A percentile compares a stretch with the other conserved stretches of the same genome.
phyloP scores from a whole-genome alignment of 805 yeast species.

The Ogataea pignaliae region DNA sequence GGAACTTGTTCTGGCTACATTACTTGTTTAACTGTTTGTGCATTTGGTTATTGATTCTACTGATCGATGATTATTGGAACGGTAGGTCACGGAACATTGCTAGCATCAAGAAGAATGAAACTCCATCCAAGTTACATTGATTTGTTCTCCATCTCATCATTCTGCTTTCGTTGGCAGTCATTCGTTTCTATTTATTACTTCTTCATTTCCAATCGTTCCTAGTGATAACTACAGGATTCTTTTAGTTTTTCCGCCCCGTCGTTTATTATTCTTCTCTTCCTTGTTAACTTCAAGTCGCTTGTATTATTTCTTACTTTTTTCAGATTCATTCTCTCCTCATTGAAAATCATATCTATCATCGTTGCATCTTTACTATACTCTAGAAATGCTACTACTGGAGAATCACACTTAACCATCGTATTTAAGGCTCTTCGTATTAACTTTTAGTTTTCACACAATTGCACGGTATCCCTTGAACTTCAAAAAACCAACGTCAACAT shows the following conservation, averaged over 20 bases:
- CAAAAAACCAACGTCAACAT: slow-evolving; percentile 23
- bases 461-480: slow-evolving; percentile 24
- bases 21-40: slow-evolving; percentile 65
- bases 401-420: neutral
- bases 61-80: slow-evolving; percentile 23
- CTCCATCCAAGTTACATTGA: slow-evolving; percentile 18
- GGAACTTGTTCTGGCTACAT: slow-evolving; percentile 83
- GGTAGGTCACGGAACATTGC: slow-evolving; percentile 10
- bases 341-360: no score
- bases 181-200: neutral
- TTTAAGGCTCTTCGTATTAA: neutral
- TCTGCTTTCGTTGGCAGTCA: neutral
- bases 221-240: neutral
- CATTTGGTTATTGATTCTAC: slow-evolving; percentile 40
- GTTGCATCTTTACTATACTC: no score
- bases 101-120: slow-evolving; percentile 14
- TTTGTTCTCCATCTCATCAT: neutral
- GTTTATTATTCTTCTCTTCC: neutral
- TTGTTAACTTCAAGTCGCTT: neutral
- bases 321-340: neutral
- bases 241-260: neutral
- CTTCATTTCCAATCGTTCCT: neutral
- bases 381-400: no score
- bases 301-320: neutral
- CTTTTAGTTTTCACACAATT: neutral